phyloP scores from a whole-genome alignment of 768 basidiomycete species.

The Boletales sp. region DNA sequence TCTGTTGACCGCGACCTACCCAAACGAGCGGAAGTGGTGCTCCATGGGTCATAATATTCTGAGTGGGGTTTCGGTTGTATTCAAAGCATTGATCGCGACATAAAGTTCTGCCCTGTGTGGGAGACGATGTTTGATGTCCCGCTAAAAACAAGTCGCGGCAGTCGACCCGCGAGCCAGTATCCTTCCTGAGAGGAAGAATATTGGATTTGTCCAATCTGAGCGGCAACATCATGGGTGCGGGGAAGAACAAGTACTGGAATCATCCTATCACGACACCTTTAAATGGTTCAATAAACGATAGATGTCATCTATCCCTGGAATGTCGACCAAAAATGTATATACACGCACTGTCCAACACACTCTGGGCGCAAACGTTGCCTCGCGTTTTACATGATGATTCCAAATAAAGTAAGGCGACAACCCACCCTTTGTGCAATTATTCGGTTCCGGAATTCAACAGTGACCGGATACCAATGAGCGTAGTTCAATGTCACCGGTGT shows the following conservation, averaged over 20 bases:
- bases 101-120: neutral
- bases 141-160: conserved; percentile 18
- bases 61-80: conserved; percentile 6
- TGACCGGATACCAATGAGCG: no score
- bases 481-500: no score
- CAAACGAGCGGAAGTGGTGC: conserved; percentile 26
- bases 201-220: conserved; percentile 9
- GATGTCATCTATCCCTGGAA: neutral
- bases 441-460: no score
- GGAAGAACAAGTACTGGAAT: conserved; percentile 2
- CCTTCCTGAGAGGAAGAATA: conserved; percentile 17
- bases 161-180: conserved; percentile 12
- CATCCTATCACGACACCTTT: neutral
- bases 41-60: conserved; percentile 13
- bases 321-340: conserved; percentile 2
- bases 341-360: neutral
- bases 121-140: conserved; percentile 1
- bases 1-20: conserved; percentile 12
- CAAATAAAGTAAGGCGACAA: conserved; percentile 1
- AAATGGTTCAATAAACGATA: neutral
- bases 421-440: neutral
- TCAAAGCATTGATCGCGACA: conserved; percentile 5
- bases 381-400: conserved; percentile 10
- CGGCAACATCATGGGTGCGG: conserved; percentile 12
- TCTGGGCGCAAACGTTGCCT: conserved; percentile 11